Conservation (phyloP, 2,329 filamentous ascomycete species). For the Mollisiaceae sp. region DNA sequence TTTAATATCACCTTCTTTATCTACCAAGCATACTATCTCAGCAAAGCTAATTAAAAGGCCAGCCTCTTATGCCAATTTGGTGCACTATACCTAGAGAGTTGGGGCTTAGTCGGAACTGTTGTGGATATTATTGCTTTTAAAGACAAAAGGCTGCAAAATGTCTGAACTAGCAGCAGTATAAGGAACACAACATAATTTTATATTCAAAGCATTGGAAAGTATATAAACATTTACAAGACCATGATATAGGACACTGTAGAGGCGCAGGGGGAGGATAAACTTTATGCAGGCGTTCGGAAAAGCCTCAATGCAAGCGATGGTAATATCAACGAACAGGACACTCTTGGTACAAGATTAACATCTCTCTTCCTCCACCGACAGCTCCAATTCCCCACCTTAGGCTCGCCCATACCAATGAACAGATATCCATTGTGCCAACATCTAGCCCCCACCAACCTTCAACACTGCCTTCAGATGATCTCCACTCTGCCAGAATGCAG, state of each 20-base stretch:
- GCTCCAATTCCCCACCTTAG: not conserved
- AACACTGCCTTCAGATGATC: not conserved
- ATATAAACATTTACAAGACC: not conserved
- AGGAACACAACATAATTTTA: not conserved
- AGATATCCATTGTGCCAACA: not conserved
- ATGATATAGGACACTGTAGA: not conserved
- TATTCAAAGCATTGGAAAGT: not conserved
- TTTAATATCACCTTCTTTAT: too few species aligned
- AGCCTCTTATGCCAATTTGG: too few species aligned
- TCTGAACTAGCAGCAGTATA: too few species aligned
- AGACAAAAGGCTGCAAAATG: too few species aligned
- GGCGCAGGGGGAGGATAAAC: not conserved
- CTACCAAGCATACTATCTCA: too few species aligned
- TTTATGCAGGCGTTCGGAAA: not conserved
- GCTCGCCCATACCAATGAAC: not conserved
- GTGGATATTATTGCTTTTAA: too few species aligned
- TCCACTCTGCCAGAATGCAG: not conserved
- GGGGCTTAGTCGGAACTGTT: too few species aligned
- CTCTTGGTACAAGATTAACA: constrained; percentile 11
- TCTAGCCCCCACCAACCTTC: not conserved
- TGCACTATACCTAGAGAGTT: too few species aligned
- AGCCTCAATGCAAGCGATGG: not conserved
- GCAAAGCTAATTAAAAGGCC: too few species aligned
- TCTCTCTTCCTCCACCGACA: not conserved
- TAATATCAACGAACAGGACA: not conserved